Conservation (phyloP, 176 grass and related monocot species). For the Saccharum officinarum region DNA sequence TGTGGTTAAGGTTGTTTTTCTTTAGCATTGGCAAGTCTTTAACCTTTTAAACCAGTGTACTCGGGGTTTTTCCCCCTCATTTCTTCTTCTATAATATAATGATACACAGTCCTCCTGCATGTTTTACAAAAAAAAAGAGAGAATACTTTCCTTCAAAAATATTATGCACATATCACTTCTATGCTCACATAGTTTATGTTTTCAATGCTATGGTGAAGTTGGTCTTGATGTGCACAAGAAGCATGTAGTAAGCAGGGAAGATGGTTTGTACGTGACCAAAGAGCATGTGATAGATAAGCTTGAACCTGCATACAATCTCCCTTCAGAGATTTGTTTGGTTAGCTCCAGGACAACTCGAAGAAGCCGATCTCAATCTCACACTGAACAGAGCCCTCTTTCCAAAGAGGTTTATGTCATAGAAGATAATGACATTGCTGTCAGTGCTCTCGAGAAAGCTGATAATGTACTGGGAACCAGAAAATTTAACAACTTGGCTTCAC, state of each 20-base stretch:
- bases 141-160: conserved; percentile 20
- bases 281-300: conserved; percentile 26
- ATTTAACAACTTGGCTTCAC: conserved; percentile 47
- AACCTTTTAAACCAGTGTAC: background rate
- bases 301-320: conserved; percentile 32
- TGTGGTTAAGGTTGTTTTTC: background rate
- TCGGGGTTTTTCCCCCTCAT: no score
- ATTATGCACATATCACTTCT: background rate
- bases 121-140: background rate
- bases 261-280: conserved; percentile 36
- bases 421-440: conserved; percentile 48
- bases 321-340: conserved; percentile 49
- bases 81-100: no score
- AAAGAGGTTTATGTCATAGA: conserved; percentile 82
- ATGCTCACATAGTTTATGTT: conserved; percentile 32
- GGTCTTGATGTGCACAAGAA: conserved; percentile 86
- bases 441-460: conserved; percentile 35
- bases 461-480: conserved; percentile 39
- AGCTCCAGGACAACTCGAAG: conserved; percentile 45
- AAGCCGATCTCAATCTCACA: conserved; percentile 9
- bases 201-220: conserved; percentile 52
- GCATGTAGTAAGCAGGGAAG: conserved; percentile 57
- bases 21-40: background rate
- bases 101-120: no score
- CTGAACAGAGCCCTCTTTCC: conserved; percentile 52